Evolutionary conservation across 179 eudicot genomes (phyloP).

Genomic region (Monotropa hypopitys): DNA sequence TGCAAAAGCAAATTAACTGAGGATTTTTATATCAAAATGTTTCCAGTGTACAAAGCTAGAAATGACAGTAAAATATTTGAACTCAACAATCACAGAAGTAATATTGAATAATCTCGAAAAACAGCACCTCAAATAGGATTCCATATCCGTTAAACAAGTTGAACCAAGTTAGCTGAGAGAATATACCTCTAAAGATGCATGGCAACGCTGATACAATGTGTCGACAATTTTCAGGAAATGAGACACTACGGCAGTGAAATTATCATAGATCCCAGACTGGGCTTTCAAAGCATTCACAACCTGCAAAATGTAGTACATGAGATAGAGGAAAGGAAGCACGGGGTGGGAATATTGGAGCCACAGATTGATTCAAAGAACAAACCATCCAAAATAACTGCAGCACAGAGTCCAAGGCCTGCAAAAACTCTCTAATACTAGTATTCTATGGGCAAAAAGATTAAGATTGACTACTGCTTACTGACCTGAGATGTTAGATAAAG

Average conservation of each 20-base stretch:
- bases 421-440: not conserved
- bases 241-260: slow-evolving; percentile 39
- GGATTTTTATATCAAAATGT: not conserved
- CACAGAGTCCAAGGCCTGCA: not conserved
- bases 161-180: not conserved
- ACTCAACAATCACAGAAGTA: not conserved
- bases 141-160: not conserved
- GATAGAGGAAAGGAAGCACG: not conserved
- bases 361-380: not conserved
- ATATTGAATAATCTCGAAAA: not conserved
- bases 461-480: not conserved
- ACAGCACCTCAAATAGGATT: not conserved
- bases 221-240: slow-evolving; percentile 67
- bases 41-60: not conserved
- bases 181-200: slow-evolving; percentile 69
- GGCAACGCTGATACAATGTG: slow-evolving; percentile 81
- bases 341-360: not conserved
- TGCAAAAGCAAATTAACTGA: not conserved
- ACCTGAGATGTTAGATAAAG: no score
- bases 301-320: slow-evolving; percentile 22
- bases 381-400: not conserved
- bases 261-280: slow-evolving; percentile 54
- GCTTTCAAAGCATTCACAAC: slow-evolving; percentile 62
- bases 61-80: not conserved
- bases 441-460: no score